Evolutionary conservation across 2,329 filamentous ascomycete species (phyloP), one percentile per base, ranked within the genome.

Genomic region (Colletotrichum kahawae): DNA sequence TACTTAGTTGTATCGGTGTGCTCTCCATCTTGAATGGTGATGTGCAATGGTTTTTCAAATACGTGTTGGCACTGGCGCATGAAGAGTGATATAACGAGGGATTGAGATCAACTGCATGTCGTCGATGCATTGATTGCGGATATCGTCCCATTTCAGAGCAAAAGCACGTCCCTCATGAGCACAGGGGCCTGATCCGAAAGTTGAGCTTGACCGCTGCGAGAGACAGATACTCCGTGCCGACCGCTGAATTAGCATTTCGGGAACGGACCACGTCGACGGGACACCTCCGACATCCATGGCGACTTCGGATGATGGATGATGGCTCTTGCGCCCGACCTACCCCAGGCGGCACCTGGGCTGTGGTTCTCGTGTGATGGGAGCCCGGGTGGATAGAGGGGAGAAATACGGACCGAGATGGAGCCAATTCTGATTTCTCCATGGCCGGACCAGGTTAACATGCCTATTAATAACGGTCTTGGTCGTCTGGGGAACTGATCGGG

Each of bases 271-370:
- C 13, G 18, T 8, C 34, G 63, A 72, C 68, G 54, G 67, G 67
- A 71, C 33, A 62, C 18, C 54, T 66, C 60, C 60, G 31, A 43
- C 54, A 62, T 51, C n/a, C 43, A 51, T 31, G 54, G 33, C 13
- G 21, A 75, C 57, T 73, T 75, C 73, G 31, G 73, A 75, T 57
- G 73, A 68, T 38, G 64, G 73, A 57, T 68, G 69, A 57, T 68
- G 69, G 63, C 43, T 75, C 63, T 51, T 59, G 56, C 63, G 63
- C 64, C 48, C 33, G 33, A 33, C 57, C 24, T 64, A 59, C 69
- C 72, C 63, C 69, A 43, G 57, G 27, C n/a, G 21, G 29, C 24
- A 38, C 27, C 51, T 33, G 43, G 43, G 43, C 43, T 51, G 43
- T 56, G 56, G 48, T 43, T 29, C 21, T 70, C 27, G 57, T 74